Conservation (phyloP, 2,329 filamentous ascomycete species). For the Dactylonectria macrodidyma region DNA sequence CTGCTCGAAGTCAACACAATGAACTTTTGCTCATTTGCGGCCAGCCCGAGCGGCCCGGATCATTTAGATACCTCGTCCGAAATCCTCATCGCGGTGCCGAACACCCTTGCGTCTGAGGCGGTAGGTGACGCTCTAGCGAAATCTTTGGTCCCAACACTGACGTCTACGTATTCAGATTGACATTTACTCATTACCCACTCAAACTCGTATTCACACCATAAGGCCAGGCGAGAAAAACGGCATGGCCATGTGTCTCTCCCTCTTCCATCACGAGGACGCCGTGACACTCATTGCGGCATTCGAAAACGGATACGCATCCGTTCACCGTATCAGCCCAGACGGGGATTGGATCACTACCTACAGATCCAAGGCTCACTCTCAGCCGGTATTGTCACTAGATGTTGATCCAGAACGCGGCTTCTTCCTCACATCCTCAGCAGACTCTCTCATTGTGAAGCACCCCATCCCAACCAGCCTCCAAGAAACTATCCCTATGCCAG, state of each 20-base stretch:
- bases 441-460: constrained; percentile 84
- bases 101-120: constrained; percentile 80
- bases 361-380: constrained; percentile 77
- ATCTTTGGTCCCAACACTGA: constrained; percentile 11
- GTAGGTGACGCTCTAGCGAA: constrained; percentile 57
- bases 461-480: constrained; percentile 65
- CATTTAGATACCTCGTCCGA: constrained; percentile 51
- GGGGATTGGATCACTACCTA: constrained; percentile 71
- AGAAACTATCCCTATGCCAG: constrained; percentile 41
- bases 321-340: constrained; percentile 67
- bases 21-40: constrained; percentile 92
- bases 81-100: constrained; percentile 84
- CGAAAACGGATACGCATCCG: constrained; percentile 84
- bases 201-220: constrained; percentile 75
- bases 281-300: constrained; percentile 83
- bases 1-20: constrained; percentile 90
- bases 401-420: constrained; percentile 64
- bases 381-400: constrained; percentile 85
- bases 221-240: constrained; percentile 69
- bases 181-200: constrained; percentile 85
- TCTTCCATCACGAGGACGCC: constrained; percentile 66
- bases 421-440: constrained; percentile 87
- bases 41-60: constrained; percentile 61
- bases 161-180: constrained; percentile 71
- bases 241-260: constrained; percentile 89